Evolutionary conservation across 345 rosid species (phyloP), one percentile per base, ranked within the genome.

Genomic region (Citrus australasica): DNA sequence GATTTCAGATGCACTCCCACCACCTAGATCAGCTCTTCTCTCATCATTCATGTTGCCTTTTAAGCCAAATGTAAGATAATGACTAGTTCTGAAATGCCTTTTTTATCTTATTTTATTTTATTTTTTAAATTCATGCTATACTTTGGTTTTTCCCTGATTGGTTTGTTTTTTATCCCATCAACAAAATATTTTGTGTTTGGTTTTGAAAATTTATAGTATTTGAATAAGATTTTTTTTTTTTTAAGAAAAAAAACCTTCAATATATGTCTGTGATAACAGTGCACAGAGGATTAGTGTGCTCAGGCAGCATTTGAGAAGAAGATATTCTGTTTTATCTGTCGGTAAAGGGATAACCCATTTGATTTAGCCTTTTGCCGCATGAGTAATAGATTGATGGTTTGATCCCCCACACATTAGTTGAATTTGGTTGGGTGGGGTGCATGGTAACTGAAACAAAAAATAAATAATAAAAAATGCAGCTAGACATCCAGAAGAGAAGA

Each of bases 31-130:
- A 40, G 48, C 75, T 60, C 89, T 92, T 77, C 82, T 90, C 28
- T 85, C 92, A 63, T 91, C 98, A 56, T 91, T 92, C 77, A 82
- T 84, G 83, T 80, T 82, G 71, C 92, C 91, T 19, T 90, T 89
- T 84, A 91, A 82, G 42, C 91, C 91, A 71, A 77, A 88, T 83
- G 97, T 92, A 85, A 82, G 83, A 83, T 48, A 72, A 55, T 63
- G 59, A 61, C 66, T 37, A n/a, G 25, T 75, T 17, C 28, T 53
- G 37, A 71, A 51, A 71, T 82, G 70, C 59, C 62, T 71, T 67
- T 22, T 71, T 38, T 14, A 4, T 19, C 58, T 51, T 72, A 10
- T 46, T 11, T 13, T 46, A 10, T 46, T 46, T 46, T 46, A 11
- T 46, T 42, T 42, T 42, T 42, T 11, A 3, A 11, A 46, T 70